A percentile compares a stretch with the other conserved stretches of the same genome.
phyloP scores from a whole-genome alignment of 306 rosid species.

The Sechiopsis laciniata region DNA sequence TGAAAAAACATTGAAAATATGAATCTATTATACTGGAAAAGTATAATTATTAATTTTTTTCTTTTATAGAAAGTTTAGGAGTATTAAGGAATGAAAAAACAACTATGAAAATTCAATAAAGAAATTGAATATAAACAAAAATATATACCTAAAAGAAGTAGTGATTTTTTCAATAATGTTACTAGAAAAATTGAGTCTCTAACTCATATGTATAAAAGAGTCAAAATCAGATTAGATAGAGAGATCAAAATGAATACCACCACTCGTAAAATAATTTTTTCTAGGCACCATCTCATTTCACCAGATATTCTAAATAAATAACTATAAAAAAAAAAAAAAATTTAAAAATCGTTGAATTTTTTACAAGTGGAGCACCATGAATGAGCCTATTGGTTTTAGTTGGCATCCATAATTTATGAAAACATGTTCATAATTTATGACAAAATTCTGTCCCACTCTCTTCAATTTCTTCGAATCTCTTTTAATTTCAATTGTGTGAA shows the following conservation, averaged over 20 bases:
- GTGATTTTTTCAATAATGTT: no score
- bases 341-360: background rate
- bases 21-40: no score
- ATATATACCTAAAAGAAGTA: no score
- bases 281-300: background rate
- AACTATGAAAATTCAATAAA: no score
- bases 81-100: no score
- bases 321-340: no score
- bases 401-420: constrained; percentile 9
- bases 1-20: no score
- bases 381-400: constrained; percentile 12
- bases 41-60: no score
- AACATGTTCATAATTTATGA: background rate
- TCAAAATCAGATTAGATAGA: background rate
- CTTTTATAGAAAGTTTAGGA: no score
- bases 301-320: background rate
- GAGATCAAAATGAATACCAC: background rate
- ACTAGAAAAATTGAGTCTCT: background rate
- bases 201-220: background rate
- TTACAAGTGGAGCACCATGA: constrained; percentile 1
- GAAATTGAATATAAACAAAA: no score
- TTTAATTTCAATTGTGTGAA: no score
- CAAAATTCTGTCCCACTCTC: background rate
- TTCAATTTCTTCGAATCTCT: background rate
- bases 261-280: background rate